Conservation (phyloP, 768 basidiomycete species). For the Chalciporus piperatus region DNA sequence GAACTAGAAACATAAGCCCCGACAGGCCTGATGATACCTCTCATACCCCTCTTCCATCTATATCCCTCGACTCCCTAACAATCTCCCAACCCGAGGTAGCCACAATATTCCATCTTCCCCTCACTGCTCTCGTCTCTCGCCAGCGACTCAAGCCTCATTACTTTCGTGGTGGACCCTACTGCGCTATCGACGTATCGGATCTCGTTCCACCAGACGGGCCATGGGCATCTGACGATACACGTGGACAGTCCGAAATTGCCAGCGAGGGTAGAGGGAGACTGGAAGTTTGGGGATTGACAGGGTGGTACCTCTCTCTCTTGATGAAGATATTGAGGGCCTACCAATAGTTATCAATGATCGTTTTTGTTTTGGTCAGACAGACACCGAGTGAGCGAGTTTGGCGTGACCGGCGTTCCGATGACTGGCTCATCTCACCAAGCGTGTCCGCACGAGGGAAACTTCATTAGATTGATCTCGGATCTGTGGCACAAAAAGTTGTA, state of each 20-base stretch:
- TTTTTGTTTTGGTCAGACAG: neutral
- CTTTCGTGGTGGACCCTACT: conserved; percentile 63
- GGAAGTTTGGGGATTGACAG: conserved; percentile 83
- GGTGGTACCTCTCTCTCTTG: conserved; percentile 71
- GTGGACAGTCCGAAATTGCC: conserved; percentile 41
- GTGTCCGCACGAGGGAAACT: neutral
- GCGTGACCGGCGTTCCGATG: too few species aligned
- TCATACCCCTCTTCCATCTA: conserved; percentile 56
- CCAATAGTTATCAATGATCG: conserved; percentile 23
- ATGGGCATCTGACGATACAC: conserved; percentile 32
- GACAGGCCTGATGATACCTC: neutral
- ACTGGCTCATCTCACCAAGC: too few species aligned
- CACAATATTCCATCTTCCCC: conserved; percentile 67
- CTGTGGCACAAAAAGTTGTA: conserved; percentile 20
- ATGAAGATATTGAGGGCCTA: conserved; percentile 55
- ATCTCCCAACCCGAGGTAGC: conserved; percentile 65
- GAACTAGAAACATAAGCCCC: neutral
- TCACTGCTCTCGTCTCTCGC: conserved; percentile 47
- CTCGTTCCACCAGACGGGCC: conserved; percentile 33
- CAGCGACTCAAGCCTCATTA: conserved; percentile 46
- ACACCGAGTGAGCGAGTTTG: neutral
- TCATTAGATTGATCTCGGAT: conserved; percentile 12
- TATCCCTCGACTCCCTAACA: conserved; percentile 50
- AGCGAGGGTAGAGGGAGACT: conserved; percentile 44
- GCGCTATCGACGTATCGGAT: conserved; percentile 66